These are phyloP conservation scores for Amaranthus tricolor DNA, from an alignment of 179 eudicot species.

Conservation along the genomic window DNA sequence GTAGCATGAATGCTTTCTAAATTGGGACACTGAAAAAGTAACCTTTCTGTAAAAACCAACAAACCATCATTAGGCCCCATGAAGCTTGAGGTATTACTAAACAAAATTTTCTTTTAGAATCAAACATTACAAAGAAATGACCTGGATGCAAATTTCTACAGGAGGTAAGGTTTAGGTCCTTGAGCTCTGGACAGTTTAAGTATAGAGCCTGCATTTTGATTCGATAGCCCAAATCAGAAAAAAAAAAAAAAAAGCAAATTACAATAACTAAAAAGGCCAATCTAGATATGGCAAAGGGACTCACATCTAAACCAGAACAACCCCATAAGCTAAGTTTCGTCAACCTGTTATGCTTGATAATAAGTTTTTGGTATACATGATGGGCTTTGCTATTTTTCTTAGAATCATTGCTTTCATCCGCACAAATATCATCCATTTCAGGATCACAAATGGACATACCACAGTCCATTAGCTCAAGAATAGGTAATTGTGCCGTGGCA, in stretches of 20 bases:
- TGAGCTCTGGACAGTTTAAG: slow-evolving; percentile 62
- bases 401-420: slow-evolving; percentile 34
- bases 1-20: slow-evolving; percentile 74
- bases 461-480: slow-evolving; percentile 91
- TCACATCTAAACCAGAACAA: slow-evolving; percentile 96
- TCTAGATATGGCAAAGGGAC: slow-evolving; percentile 24
- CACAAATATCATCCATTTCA: slow-evolving; percentile 24
- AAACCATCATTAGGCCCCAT: slow-evolving; percentile 5
- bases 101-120: background rate
- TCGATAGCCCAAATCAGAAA: slow-evolving; percentile 14
- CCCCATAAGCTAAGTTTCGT: slow-evolving; percentile 97
- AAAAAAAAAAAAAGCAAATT: background rate
- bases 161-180: slow-evolving; percentile 61
- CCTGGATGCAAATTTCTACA: slow-evolving; percentile 70
- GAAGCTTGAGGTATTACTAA: background rate
- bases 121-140: slow-evolving; percentile 20
- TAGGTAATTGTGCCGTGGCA: slow-evolving; percentile 93
- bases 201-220: slow-evolving; percentile 51
- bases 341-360: slow-evolving; percentile 75
- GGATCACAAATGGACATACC: slow-evolving; percentile 85
- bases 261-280: background rate
- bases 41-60: slow-evolving; percentile 49
- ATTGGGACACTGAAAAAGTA: slow-evolving; percentile 73
- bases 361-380: slow-evolving; percentile 70
- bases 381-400: slow-evolving; percentile 51